Evolutionary conservation across 2,329 filamentous ascomycete species (phyloP), one percentile per base, ranked within the genome.

Genomic region (Cladophialophora chaetospira): DNA sequence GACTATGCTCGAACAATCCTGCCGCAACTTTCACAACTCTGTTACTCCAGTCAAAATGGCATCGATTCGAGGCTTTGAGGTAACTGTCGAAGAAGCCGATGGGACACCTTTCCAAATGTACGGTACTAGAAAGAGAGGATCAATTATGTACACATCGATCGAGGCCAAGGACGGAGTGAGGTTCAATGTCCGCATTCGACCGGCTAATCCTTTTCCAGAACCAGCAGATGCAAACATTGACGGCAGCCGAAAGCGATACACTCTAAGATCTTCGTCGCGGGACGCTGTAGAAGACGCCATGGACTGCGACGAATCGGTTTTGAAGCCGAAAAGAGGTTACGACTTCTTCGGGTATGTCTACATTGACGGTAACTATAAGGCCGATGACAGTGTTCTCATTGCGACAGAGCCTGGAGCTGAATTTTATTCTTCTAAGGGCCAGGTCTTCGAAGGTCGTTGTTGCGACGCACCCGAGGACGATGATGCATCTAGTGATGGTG

Each of bases 51-150:
- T 17, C 5, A 49, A 35, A 2, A 56, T 56, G 53, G 46, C 47
- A 28, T 21, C 28, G 9, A 25, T 38, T 13, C 53, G 57, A 33
- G 61, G 61, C 13, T 50, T 63, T 36, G 29, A 17, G 4, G 51
- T 61, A 13, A 33, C 35, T 8, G 23, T 63, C 9, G 35, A 36
- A 21, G 40, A 38, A 4, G 25, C 9, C 10, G 50, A 55, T 23
- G 56, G 51, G 17, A 31, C 36, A 26, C 21, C 45, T 5, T 60
- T 57, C 40, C n/a, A 44, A n/a, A 59, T 57, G 11, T 63, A 59
- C 19, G 58, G 56, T 3, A 51, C 48, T 5, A 38, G 35, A 9
- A 29, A 23, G 11, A 44, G 40, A 33, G 17, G 40, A 9, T 40
- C 53, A 19, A 36, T 36, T 15, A 17, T 53, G 19, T 35, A 23